phyloP scores from a whole-genome alignment of 2,329 filamentous ascomycete genomes.

The Aureobasidium leucospermi region DNA sequence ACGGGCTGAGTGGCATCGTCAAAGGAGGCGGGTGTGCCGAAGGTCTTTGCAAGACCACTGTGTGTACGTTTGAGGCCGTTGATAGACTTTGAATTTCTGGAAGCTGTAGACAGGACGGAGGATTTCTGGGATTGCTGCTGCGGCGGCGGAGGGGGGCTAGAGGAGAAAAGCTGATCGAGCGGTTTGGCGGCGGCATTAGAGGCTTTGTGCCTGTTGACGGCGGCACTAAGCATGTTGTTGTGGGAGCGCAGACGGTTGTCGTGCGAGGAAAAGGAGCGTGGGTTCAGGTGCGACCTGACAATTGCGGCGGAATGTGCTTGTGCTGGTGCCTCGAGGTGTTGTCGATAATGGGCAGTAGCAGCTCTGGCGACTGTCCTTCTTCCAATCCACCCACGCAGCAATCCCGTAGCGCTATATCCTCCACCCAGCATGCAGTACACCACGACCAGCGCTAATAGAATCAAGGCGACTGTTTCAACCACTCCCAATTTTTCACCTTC shows the following conservation, averaged over 20 bases:
- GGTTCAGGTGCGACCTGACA: neutral
- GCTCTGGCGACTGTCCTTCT: constrained; percentile 15
- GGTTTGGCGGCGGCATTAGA: constrained; percentile 21
- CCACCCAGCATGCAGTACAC: constrained; percentile 25
- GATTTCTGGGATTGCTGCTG: constrained; percentile 30
- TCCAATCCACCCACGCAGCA: constrained; percentile 18
- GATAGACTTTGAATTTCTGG: constrained; percentile 20
- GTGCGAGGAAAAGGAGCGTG: constrained; percentile 16
- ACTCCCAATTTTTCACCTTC: neutral
- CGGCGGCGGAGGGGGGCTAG: constrained; percentile 44
- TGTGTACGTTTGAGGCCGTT: constrained; percentile 38
- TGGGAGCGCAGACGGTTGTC: constrained; percentile 7
- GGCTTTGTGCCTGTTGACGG: constrained; percentile 33
- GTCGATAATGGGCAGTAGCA: constrained; percentile 19
- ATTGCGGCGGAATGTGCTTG: constrained; percentile 16
- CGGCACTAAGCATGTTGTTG: constrained; percentile 35
- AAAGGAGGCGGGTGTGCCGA: constrained; percentile 32
- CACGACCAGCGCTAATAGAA: constrained; percentile 6
- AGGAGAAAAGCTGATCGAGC: constrained; percentile 48
- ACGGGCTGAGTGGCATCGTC: constrained; percentile 29
- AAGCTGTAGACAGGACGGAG: constrained; percentile 29
- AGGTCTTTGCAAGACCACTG: constrained; percentile 39
- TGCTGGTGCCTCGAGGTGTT: constrained; percentile 8
- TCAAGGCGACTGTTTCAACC: constrained; percentile 9
- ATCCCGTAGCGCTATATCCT: constrained; percentile 20